phyloP scores from a whole-genome alignment of 192 early-diverging fungal species.

The Chytriomyces hyalinus region DNA sequence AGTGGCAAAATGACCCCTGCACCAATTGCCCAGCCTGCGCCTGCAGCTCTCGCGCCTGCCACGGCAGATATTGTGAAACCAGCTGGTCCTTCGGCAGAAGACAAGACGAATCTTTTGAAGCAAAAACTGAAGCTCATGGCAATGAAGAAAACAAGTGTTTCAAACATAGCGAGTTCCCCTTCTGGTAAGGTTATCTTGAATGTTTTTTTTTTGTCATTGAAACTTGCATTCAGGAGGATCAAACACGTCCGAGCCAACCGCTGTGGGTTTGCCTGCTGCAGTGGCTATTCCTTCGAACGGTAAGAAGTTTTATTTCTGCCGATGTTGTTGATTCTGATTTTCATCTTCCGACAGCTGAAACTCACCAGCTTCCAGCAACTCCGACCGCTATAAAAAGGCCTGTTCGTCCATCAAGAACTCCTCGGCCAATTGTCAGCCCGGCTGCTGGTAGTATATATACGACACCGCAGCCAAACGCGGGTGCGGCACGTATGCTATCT shows the following conservation, averaged over 20 bases:
- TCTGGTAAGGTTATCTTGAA: background rate
- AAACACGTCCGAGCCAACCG: background rate
- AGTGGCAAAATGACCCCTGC: no score
- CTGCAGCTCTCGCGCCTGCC: no score
- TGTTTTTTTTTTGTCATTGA: no score
- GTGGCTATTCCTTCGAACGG: background rate
- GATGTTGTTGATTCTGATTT: no score
- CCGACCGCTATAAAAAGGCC: background rate
- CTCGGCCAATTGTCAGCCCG: background rate
- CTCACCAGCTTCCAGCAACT: background rate
- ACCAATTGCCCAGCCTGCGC: no score
- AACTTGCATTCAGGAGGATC: background rate
- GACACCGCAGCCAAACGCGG: background rate
- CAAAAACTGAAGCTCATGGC: background rate
- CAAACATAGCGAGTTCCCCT: background rate
- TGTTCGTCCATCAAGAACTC: background rate
- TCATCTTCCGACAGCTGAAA: background rate
- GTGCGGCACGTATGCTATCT: background rate
- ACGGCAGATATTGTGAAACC: background rate
- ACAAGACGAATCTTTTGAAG: conserved; percentile 4
- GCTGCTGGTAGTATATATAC: background rate
- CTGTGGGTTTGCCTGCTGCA: background rate
- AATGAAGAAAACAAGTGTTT: background rate
- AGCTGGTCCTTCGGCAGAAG: background rate
- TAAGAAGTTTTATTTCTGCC: background rate